A percentile compares a stretch with the other conserved stretches of the same genome.
phyloP scores from a whole-genome alignment of 768 basidiomycete species.

The Tubosaeta sp. region DNA sequence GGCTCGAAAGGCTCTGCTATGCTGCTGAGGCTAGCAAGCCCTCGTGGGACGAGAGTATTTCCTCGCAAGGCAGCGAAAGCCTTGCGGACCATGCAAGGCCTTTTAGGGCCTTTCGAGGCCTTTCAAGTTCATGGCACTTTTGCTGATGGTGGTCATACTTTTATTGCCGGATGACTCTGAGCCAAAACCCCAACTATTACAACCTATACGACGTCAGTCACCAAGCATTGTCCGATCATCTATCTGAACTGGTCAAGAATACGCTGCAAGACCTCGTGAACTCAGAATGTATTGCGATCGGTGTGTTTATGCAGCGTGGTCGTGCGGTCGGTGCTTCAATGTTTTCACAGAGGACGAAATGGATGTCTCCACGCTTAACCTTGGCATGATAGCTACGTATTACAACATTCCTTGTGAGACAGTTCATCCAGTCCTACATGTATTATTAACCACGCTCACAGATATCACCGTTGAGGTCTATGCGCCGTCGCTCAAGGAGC shows the following conservation, averaged over 20 bases:
- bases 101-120: too few relatives aligned
- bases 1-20: too few relatives aligned
- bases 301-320: constrained; percentile 34
- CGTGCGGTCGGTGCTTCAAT: neutral
- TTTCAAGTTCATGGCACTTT: too few relatives aligned
- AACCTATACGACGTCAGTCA: constrained; percentile 94
- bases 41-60: too few relatives aligned
- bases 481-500: constrained; percentile 89
- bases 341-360: constrained; percentile 71
- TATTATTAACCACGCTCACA: constrained; percentile 23
- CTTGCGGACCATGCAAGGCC: too few relatives aligned
- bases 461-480: constrained; percentile 98
- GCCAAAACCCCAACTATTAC: constrained; percentile 97
- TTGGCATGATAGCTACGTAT: constrained; percentile 98
- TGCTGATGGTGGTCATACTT: constrained; percentile 99
- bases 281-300: constrained; percentile 92
- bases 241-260: constrained; percentile 93
- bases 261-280: constrained; percentile 88
- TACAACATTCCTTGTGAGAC: constrained; percentile 87
- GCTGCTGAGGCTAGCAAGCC: too few relatives aligned
- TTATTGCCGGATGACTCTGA: constrained; percentile 94
- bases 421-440: neutral
- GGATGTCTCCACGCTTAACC: constrained; percentile 86
- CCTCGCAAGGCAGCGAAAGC: too few relatives aligned
- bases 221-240: constrained; percentile 90